These are phyloP conservation scores for Sequoia sempervirens DNA, from an alignment of 75 land plant genomes.

Conservation along the genomic window DNA sequence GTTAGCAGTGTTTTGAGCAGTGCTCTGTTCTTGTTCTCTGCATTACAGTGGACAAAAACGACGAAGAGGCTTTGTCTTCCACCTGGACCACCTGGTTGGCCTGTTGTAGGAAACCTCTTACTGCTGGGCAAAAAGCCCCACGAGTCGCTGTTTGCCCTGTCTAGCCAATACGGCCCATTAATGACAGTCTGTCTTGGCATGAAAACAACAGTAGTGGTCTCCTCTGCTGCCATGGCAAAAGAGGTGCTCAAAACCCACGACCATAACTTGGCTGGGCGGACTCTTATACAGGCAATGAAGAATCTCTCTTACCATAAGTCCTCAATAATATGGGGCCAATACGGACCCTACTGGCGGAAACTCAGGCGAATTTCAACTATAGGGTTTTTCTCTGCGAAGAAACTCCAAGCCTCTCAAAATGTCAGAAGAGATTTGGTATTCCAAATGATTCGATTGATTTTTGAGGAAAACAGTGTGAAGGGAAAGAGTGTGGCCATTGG, in stretches of 20 bases:
- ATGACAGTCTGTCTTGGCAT: constrained; percentile 22
- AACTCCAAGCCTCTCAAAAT: background rate
- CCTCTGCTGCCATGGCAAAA: constrained; percentile 18
- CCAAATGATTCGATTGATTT: background rate
- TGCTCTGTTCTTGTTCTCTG: background rate
- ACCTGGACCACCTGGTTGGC: constrained; percentile 17
- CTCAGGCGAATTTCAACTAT: constrained; percentile 8
- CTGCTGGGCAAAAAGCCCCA: constrained; percentile 14
- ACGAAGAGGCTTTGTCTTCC: background rate
- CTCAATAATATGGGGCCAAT: background rate
- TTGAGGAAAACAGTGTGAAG: background rate
- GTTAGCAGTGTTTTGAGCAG: background rate
- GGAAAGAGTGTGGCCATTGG: background rate
- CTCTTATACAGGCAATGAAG: background rate
- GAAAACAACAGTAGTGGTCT: constrained; percentile 19
- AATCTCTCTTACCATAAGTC: background rate
- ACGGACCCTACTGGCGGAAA: constrained; percentile 14
- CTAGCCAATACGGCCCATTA: constrained; percentile 20
- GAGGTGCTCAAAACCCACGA: constrained; percentile 23
- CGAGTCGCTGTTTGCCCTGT: constrained; percentile 10
- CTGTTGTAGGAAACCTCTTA: constrained; percentile 18
- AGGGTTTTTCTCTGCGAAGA: constrained; percentile 20
- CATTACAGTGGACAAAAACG: background rate
- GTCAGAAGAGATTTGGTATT: background rate
- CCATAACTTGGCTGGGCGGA: constrained; percentile 10